These are phyloP conservation scores for Prunus fruticosa DNA, from an alignment of 306 rosid species.

Conservation along the genomic window DNA sequence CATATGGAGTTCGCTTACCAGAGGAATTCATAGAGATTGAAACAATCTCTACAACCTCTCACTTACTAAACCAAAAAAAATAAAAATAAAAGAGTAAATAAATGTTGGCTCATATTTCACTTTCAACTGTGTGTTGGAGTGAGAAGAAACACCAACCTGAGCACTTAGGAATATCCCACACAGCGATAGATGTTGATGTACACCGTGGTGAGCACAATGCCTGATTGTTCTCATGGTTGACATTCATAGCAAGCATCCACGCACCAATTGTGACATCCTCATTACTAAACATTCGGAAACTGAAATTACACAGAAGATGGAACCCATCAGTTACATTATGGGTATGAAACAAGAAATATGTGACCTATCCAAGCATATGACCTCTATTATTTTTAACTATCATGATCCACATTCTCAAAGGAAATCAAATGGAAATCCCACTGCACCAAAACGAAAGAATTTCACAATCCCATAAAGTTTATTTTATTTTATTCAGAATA, in stretches of 20 bases:
- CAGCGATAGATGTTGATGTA: conserved; percentile 77
- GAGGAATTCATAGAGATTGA: not conserved
- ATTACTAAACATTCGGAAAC: conserved; percentile 98
- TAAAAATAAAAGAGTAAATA: not conserved
- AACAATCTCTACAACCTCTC: not conserved
- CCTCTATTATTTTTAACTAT: not conserved
- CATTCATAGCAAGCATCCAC: conserved; percentile 99
- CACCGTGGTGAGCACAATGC: conserved; percentile 67
- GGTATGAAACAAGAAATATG: not conserved
- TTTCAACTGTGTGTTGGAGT: conserved; percentile 4
- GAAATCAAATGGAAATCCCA: not conserved
- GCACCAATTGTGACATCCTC: conserved; percentile 99
- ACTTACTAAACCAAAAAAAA: not conserved
- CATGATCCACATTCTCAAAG: not conserved
- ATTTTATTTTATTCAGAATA: too few relatives aligned
- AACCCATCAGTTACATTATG: conserved; percentile 14
- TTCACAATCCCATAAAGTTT: not conserved
- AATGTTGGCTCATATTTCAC: not conserved
- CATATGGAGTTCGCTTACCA: not conserved
- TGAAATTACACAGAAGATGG: conserved; percentile 28
- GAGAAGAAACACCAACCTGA: conserved; percentile 64
- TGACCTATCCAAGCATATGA: not conserved
- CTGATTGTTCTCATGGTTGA: conserved; percentile 74
- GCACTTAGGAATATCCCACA: conserved; percentile 98
- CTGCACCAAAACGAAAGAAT: not conserved